These are phyloP conservation scores for Aspergillus flavus DNA, from an alignment of 2,329 filamentous ascomycete genomes.

Conservation along the genomic window DNA sequence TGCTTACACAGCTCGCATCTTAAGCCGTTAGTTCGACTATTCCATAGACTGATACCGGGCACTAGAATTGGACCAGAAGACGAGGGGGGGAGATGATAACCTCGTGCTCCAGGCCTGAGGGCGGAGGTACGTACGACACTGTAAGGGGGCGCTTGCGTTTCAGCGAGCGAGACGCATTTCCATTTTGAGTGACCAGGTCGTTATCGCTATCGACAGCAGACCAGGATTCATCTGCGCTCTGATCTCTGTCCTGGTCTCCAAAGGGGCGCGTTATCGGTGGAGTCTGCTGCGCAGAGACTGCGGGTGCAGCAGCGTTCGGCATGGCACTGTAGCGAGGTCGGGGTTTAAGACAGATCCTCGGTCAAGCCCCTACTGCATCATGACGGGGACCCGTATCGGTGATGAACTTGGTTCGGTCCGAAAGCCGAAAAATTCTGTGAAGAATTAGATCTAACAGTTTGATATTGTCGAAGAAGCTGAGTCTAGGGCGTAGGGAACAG, in stretches of 20 bases:
- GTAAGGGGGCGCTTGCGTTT: conserved; percentile 43
- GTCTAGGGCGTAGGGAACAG: neutral
- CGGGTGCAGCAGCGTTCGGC: conserved; percentile 34
- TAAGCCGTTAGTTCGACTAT: conserved; percentile 23
- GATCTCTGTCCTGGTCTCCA: conserved; percentile 30
- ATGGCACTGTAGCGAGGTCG: conserved; percentile 39
- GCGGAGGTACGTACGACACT: conserved; percentile 38
- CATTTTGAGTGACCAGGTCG: conserved; percentile 31
- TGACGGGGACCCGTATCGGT: conserved; percentile 8
- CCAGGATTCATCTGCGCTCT: conserved; percentile 38
- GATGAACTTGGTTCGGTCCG: neutral
- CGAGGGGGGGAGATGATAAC: neutral
- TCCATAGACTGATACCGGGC: neutral
- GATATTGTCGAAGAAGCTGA: neutral
- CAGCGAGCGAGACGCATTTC: conserved; percentile 27
- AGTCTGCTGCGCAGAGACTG: conserved; percentile 25
- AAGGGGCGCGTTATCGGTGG: conserved; percentile 24
- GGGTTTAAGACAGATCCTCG: conserved; percentile 21
- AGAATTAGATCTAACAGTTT: neutral
- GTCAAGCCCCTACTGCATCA: conserved; percentile 16
- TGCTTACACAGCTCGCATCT: conserved; percentile 50
- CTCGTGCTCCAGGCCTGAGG: neutral
- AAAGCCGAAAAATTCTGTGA: neutral
- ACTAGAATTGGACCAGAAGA: neutral
- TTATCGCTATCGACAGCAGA: conserved; percentile 40